Conservation (phyloP, 2,329 filamentous ascomycete species). For the Alternaria burnsii region DNA sequence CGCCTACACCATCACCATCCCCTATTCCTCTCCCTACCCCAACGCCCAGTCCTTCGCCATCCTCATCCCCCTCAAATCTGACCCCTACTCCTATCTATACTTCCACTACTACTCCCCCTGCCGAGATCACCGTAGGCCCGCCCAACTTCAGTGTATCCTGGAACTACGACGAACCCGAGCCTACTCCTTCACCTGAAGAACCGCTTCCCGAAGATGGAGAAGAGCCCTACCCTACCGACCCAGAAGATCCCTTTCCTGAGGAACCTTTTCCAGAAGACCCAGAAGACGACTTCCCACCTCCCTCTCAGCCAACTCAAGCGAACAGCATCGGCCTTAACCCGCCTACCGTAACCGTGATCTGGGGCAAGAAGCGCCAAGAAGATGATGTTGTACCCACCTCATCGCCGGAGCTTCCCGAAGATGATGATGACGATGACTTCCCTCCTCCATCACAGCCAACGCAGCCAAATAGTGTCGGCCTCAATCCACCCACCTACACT, state of each 20-base stretch:
- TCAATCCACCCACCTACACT: conserved; percentile 19
- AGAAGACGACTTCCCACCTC: conserved; percentile 12
- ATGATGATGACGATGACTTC: conserved; percentile 5
- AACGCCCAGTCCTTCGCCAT: not conserved
- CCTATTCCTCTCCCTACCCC: conserved; percentile 1
- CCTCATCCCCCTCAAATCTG: not conserved
- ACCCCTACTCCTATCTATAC: not conserved
- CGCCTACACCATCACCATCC: not conserved
- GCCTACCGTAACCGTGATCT: conserved; percentile 20
- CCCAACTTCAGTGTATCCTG: conserved; percentile 20
- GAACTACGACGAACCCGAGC: conserved; percentile 2
- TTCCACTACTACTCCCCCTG: conserved; percentile 9
- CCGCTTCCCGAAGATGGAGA: not conserved
- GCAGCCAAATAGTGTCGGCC: conserved; percentile 16
- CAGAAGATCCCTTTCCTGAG: conserved; percentile 21
- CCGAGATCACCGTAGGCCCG: conserved; percentile 21
- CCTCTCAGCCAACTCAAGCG: conserved; percentile 15
- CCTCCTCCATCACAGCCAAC: conserved; percentile 1
- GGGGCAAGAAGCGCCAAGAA: conserved; percentile 25
- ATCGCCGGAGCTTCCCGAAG: conserved; percentile 10
- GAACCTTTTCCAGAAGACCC: conserved; percentile 16
- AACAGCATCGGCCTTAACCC: conserved; percentile 22
- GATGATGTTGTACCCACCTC: conserved; percentile 9
- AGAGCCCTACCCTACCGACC: conserved; percentile 17
- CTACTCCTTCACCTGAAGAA: not conserved